Conservation (phyloP, 805 yeast genomes). For the Monosporozyma unispora region DNA sequence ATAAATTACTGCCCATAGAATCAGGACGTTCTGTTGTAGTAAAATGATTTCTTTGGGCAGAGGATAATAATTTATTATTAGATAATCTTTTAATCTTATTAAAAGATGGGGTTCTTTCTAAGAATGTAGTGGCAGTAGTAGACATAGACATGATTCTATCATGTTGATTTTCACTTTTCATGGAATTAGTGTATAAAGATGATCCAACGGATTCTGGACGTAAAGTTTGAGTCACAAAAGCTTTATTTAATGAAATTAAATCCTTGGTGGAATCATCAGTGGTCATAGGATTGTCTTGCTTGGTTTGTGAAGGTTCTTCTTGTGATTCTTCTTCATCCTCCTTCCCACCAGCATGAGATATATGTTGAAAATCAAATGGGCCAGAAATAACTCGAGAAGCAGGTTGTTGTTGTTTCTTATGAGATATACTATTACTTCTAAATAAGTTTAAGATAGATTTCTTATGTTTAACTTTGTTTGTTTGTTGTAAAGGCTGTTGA, state of each 20-base stretch:
- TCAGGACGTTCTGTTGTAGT: slow-evolving; percentile 6
- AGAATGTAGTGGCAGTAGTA: slow-evolving; percentile 23
- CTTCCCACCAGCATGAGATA: slow-evolving; percentile 32
- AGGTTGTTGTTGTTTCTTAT: not conserved
- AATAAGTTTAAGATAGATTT: slow-evolving; percentile 27
- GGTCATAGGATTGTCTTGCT: too few species aligned
- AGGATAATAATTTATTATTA: not conserved
- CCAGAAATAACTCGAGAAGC: slow-evolving; percentile 23
- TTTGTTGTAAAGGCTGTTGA: not conserved
- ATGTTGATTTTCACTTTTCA: slow-evolving; percentile 3
- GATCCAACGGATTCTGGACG: slow-evolving; percentile 8
- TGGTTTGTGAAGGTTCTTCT: too few species aligned
- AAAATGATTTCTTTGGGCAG: not conserved
- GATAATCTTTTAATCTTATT: not conserved
- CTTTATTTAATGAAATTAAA: slow-evolving; percentile 4
- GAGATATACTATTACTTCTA: slow-evolving; percentile 13
- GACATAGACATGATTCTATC: slow-evolving; percentile 24
- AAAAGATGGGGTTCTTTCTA: slow-evolving; percentile 10
- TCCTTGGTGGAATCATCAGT: not conserved
- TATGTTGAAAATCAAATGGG: slow-evolving; percentile 35
- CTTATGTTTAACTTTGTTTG: slow-evolving; percentile 6
- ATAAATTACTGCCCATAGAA: slow-evolving; percentile 13
- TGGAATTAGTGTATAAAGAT: slow-evolving; percentile 10
- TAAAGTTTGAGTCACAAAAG: slow-evolving; percentile 5
- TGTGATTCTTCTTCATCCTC: slow-evolving; percentile 7